Conservation (phyloP, 805 yeast species). For the Lipomyces oligophaga region DNA sequence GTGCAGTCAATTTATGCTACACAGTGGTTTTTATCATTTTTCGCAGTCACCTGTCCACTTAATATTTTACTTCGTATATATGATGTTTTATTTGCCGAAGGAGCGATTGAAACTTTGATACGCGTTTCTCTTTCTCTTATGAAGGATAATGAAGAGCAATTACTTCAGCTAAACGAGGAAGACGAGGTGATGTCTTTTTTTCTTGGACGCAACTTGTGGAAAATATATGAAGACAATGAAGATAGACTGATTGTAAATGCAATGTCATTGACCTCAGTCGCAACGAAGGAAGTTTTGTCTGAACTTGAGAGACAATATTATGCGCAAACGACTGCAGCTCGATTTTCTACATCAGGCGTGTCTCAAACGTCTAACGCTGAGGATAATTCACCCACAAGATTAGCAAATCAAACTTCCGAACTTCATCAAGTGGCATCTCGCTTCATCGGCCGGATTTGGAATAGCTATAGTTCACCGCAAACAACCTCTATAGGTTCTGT, state of each 20-base stretch:
- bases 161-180: slow-evolving; percentile 40
- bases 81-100: slow-evolving; percentile 54
- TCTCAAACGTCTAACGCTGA: too few species aligned
- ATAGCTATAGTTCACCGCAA: slow-evolving; percentile 1
- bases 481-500: slow-evolving; percentile 2
- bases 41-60: slow-evolving; percentile 58
- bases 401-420: slow-evolving; percentile 17
- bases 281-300: slow-evolving; percentile 20
- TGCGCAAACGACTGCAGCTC: background rate
- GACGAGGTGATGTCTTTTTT: slow-evolving; percentile 43
- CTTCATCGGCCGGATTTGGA: slow-evolving; percentile 25
- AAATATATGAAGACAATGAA: slow-evolving; percentile 40
- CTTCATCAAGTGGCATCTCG: slow-evolving; percentile 24
- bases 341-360: background rate
- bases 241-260: slow-evolving; percentile 39
- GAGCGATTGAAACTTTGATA: slow-evolving; percentile 51
- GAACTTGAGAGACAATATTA: slow-evolving; percentile 19
- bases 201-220: slow-evolving; percentile 44
- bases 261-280: slow-evolving; percentile 26
- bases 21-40: slow-evolving; percentile 64
- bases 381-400: slow-evolving; percentile 12
- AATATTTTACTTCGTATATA: slow-evolving; percentile 48
- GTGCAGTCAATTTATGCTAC: slow-evolving; percentile 48
- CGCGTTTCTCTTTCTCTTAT: slow-evolving; percentile 54
- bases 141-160: slow-evolving; percentile 44